These are phyloP conservation scores for Gentiana macrophylla DNA, from an alignment of 257 asterid species.

Conservation along the genomic window DNA sequence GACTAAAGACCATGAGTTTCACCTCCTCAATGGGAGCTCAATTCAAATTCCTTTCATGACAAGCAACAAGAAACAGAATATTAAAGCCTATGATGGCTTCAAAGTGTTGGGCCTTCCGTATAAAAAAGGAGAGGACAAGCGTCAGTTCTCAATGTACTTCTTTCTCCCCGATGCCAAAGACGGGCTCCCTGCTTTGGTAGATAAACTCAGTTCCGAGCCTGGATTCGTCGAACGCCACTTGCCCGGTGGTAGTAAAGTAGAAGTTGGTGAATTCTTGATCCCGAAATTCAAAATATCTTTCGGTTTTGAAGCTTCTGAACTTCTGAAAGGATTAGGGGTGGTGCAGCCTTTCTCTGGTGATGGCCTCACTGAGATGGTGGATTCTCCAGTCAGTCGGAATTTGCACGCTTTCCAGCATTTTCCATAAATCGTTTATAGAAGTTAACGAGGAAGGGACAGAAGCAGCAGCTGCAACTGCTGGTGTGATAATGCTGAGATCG, in stretches of 20 bases:
- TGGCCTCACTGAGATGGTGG: constrained; percentile 41
- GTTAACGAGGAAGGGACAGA: too few relatives aligned
- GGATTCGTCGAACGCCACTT: constrained; percentile 12
- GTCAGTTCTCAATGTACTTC: constrained; percentile 14
- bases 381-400: constrained; percentile 13
- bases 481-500: too few relatives aligned
- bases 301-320: not conserved
- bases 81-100: constrained; percentile 8
- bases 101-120: constrained; percentile 15
- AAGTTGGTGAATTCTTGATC: not conserved
- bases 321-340: not conserved
- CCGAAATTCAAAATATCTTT: not conserved
- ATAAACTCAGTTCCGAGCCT: constrained; percentile 11
- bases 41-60: constrained; percentile 9
- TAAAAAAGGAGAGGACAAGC: constrained; percentile 13
- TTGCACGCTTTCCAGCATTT: constrained; percentile 1
- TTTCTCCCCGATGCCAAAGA: constrained; percentile 13
- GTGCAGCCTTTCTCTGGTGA: not conserved
- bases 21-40: constrained; percentile 7
- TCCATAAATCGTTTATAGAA: too few relatives aligned
- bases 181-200: constrained; percentile 11
- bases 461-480: too few relatives aligned
- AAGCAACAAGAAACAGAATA: constrained; percentile 7
- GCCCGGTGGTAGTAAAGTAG: not conserved
- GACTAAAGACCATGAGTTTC: constrained; percentile 9